Conservation (phyloP, 306 rosid genomes). For the Lablab purpureus region DNA sequence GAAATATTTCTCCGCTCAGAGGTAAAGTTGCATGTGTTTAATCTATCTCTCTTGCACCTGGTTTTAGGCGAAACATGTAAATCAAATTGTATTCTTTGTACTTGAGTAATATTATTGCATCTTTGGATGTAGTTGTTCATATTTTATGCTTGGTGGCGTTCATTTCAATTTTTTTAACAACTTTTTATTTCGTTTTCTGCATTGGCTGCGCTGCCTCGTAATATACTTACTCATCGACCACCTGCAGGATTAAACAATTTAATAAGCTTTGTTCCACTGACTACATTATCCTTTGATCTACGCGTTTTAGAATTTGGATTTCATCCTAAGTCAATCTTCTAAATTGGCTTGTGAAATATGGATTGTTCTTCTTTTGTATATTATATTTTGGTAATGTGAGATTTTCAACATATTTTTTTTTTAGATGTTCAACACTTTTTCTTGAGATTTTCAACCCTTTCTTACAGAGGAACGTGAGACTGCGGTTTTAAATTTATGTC, state of each 20-base stretch:
- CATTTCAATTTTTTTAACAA: not conserved
- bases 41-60: not conserved
- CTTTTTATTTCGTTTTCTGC: not conserved
- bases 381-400: too few species aligned
- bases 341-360: too few species aligned
- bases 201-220: not conserved
- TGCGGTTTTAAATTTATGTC: too few species aligned
- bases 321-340: too few species aligned
- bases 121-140: not conserved
- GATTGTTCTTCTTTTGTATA: too few species aligned
- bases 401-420: too few species aligned
- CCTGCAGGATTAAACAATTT: not conserved
- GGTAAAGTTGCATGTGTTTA: not conserved
- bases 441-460: too few species aligned
- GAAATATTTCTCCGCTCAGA: not conserved
- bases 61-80: not conserved
- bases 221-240: not conserved
- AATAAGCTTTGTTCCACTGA: not conserved
- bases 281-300: not conserved
- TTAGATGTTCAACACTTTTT: too few species aligned
- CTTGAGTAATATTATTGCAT: conserved; percentile 6
- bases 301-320: too few species aligned
- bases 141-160: not conserved
- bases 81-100: not conserved
- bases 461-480: too few species aligned